These are phyloP conservation scores for Pseudogymnoascus sp. DNA, from an alignment of 2,329 filamentous ascomycete species.

Conservation along the genomic window DNA sequence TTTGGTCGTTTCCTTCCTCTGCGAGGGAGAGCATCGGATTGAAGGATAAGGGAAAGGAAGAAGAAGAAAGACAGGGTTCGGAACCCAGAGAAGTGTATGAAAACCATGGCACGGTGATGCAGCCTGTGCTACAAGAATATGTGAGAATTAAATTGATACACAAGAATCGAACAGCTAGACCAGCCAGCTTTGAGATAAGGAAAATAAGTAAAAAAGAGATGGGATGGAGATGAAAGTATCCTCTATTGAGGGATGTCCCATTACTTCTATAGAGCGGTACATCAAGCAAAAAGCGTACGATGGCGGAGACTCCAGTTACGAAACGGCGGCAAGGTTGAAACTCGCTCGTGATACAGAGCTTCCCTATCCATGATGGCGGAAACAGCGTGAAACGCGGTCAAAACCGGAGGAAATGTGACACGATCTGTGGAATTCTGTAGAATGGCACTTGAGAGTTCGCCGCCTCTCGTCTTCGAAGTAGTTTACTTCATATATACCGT, in stretches of 20 bases:
- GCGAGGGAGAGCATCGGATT: constrained; percentile 4
- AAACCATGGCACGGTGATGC: not conserved
- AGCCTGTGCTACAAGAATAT: not conserved
- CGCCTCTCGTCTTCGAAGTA: not conserved
- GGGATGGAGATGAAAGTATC: not conserved
- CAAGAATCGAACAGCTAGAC: not conserved
- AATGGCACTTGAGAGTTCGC: too few relatives aligned
- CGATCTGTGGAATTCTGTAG: not conserved
- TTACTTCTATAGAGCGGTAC: not conserved
- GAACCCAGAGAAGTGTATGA: not conserved
- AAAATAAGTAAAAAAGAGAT: not conserved
- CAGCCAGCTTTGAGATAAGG: not conserved
- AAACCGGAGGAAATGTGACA: not conserved
- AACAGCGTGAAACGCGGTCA: not conserved
- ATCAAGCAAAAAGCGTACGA: not conserved
- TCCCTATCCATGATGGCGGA: not conserved
- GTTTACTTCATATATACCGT: not conserved
- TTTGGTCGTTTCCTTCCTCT: not conserved
- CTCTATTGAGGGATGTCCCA: not conserved
- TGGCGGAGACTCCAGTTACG: not conserved
- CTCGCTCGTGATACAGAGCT: not conserved
- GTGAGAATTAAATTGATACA: not conserved
- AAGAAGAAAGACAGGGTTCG: constrained; percentile 1
- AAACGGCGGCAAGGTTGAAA: not conserved
- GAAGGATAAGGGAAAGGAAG: not conserved